Conservation (phyloP, 768 basidiomycete genomes). For the Phlebiopsis gigantea region DNA sequence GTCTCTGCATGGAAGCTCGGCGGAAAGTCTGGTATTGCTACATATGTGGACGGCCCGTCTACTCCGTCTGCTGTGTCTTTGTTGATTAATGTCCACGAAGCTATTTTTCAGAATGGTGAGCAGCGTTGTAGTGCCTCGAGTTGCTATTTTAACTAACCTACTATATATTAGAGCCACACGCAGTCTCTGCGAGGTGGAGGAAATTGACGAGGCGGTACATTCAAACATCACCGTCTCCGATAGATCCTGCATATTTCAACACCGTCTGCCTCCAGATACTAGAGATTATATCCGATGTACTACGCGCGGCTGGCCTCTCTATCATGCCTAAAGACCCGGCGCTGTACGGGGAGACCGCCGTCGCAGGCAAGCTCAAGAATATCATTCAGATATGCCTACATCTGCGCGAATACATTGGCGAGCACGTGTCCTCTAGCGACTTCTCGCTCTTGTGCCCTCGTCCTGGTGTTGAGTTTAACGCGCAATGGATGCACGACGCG, state of each 20-base stretch:
- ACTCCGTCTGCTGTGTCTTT: neutral
- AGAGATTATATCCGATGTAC: neutral
- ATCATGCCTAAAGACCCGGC: neutral
- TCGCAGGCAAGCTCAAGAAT: neutral
- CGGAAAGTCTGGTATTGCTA: neutral
- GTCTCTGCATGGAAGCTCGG: neutral
- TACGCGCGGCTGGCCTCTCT: neutral
- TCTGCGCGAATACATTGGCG: neutral
- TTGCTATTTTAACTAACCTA: neutral
- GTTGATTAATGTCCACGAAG: neutral
- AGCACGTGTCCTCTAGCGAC: neutral
- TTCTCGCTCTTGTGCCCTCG: neutral
- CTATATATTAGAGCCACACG: neutral
- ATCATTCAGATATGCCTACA: neutral
- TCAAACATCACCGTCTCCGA: neutral
- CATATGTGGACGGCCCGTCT: neutral
- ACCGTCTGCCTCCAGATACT: neutral
- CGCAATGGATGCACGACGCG: neutral
- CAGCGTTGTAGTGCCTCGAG: neutral
- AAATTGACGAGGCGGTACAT: neutral
- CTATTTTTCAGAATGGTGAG: neutral
- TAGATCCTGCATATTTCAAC: neutral
- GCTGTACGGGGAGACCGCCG: neutral
- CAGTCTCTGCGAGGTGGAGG: conserved; percentile 3
- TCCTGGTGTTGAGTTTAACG: neutral